These are phyloP conservation scores for Aspergillus niger DNA, from an alignment of 2,329 filamentous ascomycete species.

Conservation along the genomic window DNA sequence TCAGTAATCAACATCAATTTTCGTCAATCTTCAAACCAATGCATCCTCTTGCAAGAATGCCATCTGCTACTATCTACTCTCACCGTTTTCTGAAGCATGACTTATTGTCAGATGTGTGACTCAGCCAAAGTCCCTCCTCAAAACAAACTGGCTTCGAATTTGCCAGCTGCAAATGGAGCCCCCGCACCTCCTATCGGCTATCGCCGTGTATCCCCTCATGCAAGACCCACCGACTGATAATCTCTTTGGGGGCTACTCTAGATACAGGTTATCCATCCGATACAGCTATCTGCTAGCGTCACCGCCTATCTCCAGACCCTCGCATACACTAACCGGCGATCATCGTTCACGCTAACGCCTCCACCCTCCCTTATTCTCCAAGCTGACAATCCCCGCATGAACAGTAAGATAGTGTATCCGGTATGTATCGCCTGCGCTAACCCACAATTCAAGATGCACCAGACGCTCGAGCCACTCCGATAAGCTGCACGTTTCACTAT, in stretches of 20 bases:
- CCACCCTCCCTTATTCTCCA: not conserved
- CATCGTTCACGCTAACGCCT: slow-evolving; percentile 2
- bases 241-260: not conserved
- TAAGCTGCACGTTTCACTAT: not conserved
- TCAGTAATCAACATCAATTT: no score
- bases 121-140: no score
- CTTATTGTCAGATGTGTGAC: not conserved
- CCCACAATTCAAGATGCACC: not conserved
- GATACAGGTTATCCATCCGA: not conserved
- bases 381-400: not conserved
- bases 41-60: no score
- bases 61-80: no score
- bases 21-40: no score
- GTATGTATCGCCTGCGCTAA: slow-evolving; percentile 8
- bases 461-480: not conserved
- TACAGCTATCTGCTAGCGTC: not conserved
- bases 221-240: not conserved
- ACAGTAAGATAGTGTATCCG: slow-evolving; percentile 1
- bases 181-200: not conserved
- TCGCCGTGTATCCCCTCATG: not conserved
- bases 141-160: no score
- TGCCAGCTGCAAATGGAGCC: not conserved
- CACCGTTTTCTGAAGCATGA: no score
- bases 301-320: not conserved
- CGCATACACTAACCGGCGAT: slow-evolving; percentile 7